phyloP scores from a whole-genome alignment of 768 basidiomycete species.

The Calocybe indica region DNA sequence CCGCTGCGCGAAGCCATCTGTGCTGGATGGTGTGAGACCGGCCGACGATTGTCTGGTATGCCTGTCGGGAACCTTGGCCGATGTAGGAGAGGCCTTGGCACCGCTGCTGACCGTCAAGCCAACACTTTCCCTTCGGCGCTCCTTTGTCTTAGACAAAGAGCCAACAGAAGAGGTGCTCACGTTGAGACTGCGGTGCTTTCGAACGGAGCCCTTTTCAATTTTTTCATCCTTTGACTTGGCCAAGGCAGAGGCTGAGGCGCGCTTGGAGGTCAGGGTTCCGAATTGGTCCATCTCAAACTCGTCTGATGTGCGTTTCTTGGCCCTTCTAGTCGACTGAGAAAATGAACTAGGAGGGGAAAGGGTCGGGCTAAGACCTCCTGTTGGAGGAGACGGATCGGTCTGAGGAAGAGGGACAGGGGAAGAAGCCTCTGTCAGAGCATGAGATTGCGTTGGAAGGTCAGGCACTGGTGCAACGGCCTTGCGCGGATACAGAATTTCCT shows the following conservation, averaged over 20 bases:
- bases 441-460: constrained; percentile 24
- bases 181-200: constrained; percentile 72
- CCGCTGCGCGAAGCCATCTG: constrained; percentile 43
- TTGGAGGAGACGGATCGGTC: constrained; percentile 18
- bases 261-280: constrained; percentile 54
- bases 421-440: constrained; percentile 14
- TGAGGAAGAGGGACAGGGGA: constrained; percentile 4
- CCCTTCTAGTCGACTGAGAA: constrained; percentile 41
- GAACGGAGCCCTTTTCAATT: constrained; percentile 23
- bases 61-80: constrained; percentile 28
- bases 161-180: constrained; percentile 34
- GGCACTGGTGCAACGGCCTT: constrained; percentile 29
- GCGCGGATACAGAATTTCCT: constrained; percentile 85
- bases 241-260: constrained; percentile 20
- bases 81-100: constrained; percentile 24
- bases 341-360: constrained; percentile 65
- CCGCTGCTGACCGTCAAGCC: constrained; percentile 35
- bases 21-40: constrained; percentile 61
- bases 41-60: constrained; percentile 67
- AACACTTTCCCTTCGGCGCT: constrained; percentile 50
- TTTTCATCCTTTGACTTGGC: constrained; percentile 47
- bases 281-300: constrained; percentile 78
- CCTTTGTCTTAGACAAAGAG: constrained; percentile 39
- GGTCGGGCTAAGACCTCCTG: constrained; percentile 23
- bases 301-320: constrained; percentile 74